Evolutionary conservation across 1,284 basidiomycete genomes (phyloP).

Genomic region (Heimioporus retisporus): DNA sequence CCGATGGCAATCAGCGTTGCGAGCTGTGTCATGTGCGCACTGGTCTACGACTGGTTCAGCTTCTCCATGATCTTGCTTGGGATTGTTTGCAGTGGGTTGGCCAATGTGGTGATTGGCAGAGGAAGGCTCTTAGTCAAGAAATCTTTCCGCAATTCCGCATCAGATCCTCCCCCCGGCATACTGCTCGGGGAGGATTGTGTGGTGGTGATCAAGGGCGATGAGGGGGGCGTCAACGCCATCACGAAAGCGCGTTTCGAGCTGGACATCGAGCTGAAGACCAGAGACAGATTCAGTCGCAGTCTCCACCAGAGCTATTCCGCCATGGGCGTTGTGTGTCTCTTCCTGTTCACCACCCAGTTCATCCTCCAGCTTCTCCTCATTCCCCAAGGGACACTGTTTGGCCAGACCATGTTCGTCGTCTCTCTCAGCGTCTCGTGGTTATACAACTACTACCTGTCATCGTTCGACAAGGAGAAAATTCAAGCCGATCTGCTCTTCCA

Average conservation of each 20-base stretch:
- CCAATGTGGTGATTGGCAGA: constrained; percentile 36
- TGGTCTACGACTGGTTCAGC: constrained; percentile 34
- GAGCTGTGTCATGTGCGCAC: constrained; percentile 28
- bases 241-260: no score
- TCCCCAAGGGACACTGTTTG: constrained; percentile 38
- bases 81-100: constrained; percentile 35
- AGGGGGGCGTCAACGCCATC: constrained; percentile 36
- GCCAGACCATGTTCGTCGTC: constrained; percentile 38
- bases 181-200: constrained; percentile 23
- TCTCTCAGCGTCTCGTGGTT: constrained; percentile 38
- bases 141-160: constrained; percentile 22
- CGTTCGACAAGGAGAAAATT: constrained; percentile 39
- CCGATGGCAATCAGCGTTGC: constrained; percentile 31
- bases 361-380: constrained; percentile 37
- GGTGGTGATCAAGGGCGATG: constrained; percentile 26
- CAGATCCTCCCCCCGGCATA: constrained; percentile 10
- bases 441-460: constrained; percentile 38
- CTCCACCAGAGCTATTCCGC: constrained; percentile 14
- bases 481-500: constrained; percentile 17
- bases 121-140: constrained; percentile 16
- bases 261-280: constrained; percentile 2
- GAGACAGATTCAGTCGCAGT: constrained; percentile 30
- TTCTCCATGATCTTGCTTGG: constrained; percentile 40
- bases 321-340: constrained; percentile 23
- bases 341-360: constrained; percentile 36